These are phyloP conservation scores for Suillus plorans DNA, from an alignment of 768 basidiomycete species.

Conservation along the genomic window DNA sequence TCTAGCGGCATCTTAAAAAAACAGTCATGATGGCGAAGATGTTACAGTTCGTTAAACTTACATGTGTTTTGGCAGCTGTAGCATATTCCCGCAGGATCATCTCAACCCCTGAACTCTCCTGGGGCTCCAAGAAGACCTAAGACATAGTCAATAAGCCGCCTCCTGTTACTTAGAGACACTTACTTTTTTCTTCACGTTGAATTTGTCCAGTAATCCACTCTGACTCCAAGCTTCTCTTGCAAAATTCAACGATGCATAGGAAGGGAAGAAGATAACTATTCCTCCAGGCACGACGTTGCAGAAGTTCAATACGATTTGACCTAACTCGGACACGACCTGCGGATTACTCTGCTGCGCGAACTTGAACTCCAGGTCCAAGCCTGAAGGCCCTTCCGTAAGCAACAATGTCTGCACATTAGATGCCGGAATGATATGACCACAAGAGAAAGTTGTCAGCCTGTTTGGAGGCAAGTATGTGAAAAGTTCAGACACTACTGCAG, in stretches of 20 bases:
- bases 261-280: constrained; percentile 92
- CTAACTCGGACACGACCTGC: constrained; percentile 74
- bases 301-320: constrained; percentile 81
- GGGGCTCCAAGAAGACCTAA: constrained; percentile 90
- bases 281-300: constrained; percentile 78
- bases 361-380: constrained; percentile 77
- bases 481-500: constrained; percentile 82
- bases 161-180: constrained; percentile 10
- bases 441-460: constrained; percentile 79
- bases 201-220: constrained; percentile 58
- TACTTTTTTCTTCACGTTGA: constrained; percentile 76
- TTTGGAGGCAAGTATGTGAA: constrained; percentile 64
- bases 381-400: constrained; percentile 71
- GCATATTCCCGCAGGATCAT: constrained; percentile 72
- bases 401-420: constrained; percentile 77
- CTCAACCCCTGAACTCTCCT: constrained; percentile 71
- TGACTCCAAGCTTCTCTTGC: constrained; percentile 67
- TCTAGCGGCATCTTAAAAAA: constrained; percentile 19
- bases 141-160: not conserved
- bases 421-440: constrained; percentile 87
- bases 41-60: not conserved
- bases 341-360: constrained; percentile 69
- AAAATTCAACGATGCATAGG: constrained; percentile 76
- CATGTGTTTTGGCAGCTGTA: constrained; percentile 36
- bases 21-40: constrained; percentile 9